Evolutionary conservation across 805 yeast species (phyloP).

Genomic region (Maudiozyma pseudohumilis): DNA sequence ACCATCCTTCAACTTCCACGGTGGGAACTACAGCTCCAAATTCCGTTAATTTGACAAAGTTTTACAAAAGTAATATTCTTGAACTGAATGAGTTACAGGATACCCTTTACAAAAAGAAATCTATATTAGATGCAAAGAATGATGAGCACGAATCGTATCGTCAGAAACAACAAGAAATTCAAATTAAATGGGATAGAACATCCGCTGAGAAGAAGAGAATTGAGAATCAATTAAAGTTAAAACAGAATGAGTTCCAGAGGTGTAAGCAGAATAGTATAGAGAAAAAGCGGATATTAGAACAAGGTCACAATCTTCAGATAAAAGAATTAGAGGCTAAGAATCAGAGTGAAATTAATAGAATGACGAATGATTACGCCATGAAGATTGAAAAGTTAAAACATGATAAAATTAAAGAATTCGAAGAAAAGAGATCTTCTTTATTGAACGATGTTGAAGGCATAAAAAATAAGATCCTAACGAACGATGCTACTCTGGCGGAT

Average conservation of each 20-base stretch:
- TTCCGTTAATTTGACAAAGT: conserved; percentile 17
- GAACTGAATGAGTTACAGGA: conserved; percentile 25
- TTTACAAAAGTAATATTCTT: conserved; percentile 25
- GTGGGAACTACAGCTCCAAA: background rate
- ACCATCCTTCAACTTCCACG: too few relatives aligned
- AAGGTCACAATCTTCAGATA: conserved; percentile 28
- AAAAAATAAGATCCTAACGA: conserved; percentile 16
- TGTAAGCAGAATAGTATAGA: conserved; percentile 22
- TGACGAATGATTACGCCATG: conserved; percentile 27
- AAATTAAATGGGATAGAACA: conserved; percentile 22
- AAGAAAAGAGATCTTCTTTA: conserved; percentile 24
- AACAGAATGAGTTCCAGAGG: conserved; percentile 27
- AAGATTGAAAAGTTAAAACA: conserved; percentile 34
- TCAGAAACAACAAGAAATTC: conserved; percentile 14
- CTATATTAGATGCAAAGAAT: conserved; percentile 16
- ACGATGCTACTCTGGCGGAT: conserved; percentile 12
- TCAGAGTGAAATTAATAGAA: conserved; percentile 30
- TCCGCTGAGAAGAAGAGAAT: conserved; percentile 21
- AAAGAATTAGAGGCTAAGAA: conserved; percentile 28
- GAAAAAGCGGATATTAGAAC: conserved; percentile 17
- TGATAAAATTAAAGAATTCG: conserved; percentile 27
- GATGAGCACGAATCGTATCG: conserved; percentile 16
- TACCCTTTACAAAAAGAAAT: conserved; percentile 18
- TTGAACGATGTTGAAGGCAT: conserved; percentile 26
- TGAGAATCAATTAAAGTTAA: conserved; percentile 22